Base-by-base conservation (phyloP, 1,284 basidiomycete genomes). In the Coniophora puteana region DNA sequence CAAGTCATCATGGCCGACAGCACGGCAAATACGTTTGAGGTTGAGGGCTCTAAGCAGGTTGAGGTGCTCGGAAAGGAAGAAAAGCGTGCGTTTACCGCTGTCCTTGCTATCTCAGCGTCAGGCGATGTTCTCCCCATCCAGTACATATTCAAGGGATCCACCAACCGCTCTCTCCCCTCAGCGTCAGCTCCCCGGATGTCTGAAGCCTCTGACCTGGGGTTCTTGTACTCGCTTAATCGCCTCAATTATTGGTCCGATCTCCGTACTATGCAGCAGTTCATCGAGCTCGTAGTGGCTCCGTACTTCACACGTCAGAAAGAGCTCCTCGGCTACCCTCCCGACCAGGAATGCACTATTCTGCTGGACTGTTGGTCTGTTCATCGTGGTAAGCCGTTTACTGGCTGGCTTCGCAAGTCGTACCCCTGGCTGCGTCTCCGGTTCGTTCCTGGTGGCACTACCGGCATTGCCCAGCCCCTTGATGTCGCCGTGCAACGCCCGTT, bases 321-420 rank as follows among this genome's bases (percentile, higher is more conserved):
- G 1, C 8, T 39, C 3, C 48, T 59, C 1, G 39, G 33, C 2
- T 52, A 51, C 18, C 61, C 57, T 1, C 36, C 43, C 5, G 18
- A 43, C 7, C 63, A 67, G 36, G n/a, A n/a, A n/a, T n/a, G n/a
- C n/a, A 40, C 68, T 7, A 37, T 45, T 8, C n/a, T n/a, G n/a
- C 56, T 70, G 30, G 65, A 71, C 42, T 50, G 57, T 8, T 71
- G 64, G 62, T 56, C 60, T 2, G 65, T 69, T 3, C 68, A 71
- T 45, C 48, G 54, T 0, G 61, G 57, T 7, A 23, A 51, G 2
- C 56, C 60, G 32, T 69, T 70, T 43, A 45, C 51, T 0, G 27
- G 25, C 0, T 52, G 53, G 21, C n/a, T n/a, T n/a, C n/a, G n/a
- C n/a, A n/a, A n/a, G n/a, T n/a, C n/a, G n/a, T n/a, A n/a, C n/a